These are phyloP conservation scores for Serendipita indica DNA, from an alignment of 768 basidiomycete species.

Conservation along the genomic window DNA sequence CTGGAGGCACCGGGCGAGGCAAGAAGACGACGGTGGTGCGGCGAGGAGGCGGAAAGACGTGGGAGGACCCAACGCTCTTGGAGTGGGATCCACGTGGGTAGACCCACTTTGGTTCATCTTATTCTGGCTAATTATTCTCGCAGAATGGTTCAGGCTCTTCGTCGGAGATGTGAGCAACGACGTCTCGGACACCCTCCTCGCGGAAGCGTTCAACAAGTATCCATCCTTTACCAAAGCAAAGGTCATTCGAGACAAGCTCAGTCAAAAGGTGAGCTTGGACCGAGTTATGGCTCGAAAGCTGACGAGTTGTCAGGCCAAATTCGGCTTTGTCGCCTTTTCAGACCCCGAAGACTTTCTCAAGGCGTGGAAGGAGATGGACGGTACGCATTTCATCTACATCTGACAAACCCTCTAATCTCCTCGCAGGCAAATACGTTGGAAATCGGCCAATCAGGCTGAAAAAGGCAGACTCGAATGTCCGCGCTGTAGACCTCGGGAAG, in stretches of 20 bases:
- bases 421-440: slow-evolving; percentile 87
- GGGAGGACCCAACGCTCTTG: slow-evolving; percentile 94
- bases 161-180: slow-evolving; percentile 98
- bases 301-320: slow-evolving; percentile 55
- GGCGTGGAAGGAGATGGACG: slow-evolving; percentile 99
- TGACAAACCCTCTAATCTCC: background rate
- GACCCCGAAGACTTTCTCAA: slow-evolving; percentile 97
- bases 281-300: background rate
- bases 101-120: background rate
- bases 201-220: slow-evolving; percentile 89
- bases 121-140: slow-evolving; percentile 8
- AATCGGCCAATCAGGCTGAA: slow-evolving; percentile 93
- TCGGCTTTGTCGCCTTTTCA: slow-evolving; percentile 92
- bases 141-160: slow-evolving; percentile 95
- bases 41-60: slow-evolving; percentile 90
- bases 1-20: slow-evolving; percentile 76
- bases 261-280: slow-evolving; percentile 56
- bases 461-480: slow-evolving; percentile 81
- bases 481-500: slow-evolving; percentile 86
- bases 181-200: slow-evolving; percentile 86
- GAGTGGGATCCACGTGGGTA: slow-evolving; percentile 93
- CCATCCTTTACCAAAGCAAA: slow-evolving; percentile 87
- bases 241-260: slow-evolving; percentile 86
- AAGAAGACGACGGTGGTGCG: slow-evolving; percentile 88
- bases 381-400: slow-evolving; percentile 29